Evolutionary conservation across 768 basidiomycete genomes (phyloP), one percentile per base, ranked within the genome.

Genomic region (Mycena galopus): DNA sequence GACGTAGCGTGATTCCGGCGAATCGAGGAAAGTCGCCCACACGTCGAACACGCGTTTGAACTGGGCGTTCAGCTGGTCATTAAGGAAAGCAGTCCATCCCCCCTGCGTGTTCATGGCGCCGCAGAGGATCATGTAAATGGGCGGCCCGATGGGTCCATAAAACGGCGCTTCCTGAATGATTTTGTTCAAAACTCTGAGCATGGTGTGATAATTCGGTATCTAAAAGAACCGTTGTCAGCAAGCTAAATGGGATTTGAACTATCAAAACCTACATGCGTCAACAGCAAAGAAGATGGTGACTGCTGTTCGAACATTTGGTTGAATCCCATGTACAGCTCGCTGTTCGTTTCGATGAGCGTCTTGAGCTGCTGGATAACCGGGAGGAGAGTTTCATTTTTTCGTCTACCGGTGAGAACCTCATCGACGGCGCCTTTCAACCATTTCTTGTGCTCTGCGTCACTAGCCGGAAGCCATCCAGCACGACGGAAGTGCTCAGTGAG

Each of bases 1-100:
- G 25, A 87, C 85, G n/a, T 77, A 57, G 51, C 82, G 76, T 3
- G 88, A 89, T 5, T 75, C 82, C 8, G 82, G 78, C 4, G 86
- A 86, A 21, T 77, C 74, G 55, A 90, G 84, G 80, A 81, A 89
- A 16, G 67, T 71, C n/a, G 83, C 79, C 89, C 89, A 90, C 25
- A 78, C 79, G 61, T 85, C 78, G 69, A 89, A 84, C 55, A 90
- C 78, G 42, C 69, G 63, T 44, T 74, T 75, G 44, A 78, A 67
- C 32, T 67, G 69, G 25, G 57, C 56, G 30, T 66, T 66, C 39
- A 66, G 30, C 17, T 58, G 14, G n/a, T 35, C 32, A 30, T 58
- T 35, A 12, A 57, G 56, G n/a, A 66, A 66, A 1, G 56, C 39
- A 1, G 65, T 47, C 39, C 57, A 57, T 9, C 65, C 65, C 0